Conservation (phyloP, 441 rosid species). For the Gossypium trilobum region DNA sequence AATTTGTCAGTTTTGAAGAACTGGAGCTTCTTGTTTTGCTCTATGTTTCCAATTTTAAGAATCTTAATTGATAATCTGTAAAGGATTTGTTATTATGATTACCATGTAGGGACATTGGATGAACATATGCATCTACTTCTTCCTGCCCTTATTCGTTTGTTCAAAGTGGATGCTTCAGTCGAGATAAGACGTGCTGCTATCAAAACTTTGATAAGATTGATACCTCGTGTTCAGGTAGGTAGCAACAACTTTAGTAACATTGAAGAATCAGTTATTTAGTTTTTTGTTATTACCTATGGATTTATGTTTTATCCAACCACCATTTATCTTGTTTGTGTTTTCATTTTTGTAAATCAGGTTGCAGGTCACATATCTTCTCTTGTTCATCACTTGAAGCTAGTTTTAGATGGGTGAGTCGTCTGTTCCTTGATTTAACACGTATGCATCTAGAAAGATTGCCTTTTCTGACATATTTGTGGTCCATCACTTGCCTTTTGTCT, state of each 20-base stretch:
- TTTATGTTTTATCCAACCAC: neutral
- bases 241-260: conserved; percentile 8
- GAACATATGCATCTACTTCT: conserved; percentile 98
- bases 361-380: conserved; percentile 92
- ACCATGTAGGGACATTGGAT: conserved; percentile 74
- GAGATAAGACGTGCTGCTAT: conserved; percentile 84
- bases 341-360: conserved; percentile 48
- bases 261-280: neutral
- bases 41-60: neutral
- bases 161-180: conserved; percentile 91
- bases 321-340: neutral
- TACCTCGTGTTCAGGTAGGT: conserved; percentile 94
- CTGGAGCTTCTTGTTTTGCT: neutral
- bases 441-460: neutral
- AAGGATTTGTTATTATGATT: neutral
- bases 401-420: conserved; percentile 84
- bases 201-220: conserved; percentile 89
- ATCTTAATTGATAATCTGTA: neutral
- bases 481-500: neutral
- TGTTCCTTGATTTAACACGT: conserved; percentile 1
- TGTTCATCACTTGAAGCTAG: conserved; percentile 96
- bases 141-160: conserved; percentile 89
- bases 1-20: neutral
- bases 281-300: neutral
- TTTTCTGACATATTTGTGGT: neutral